phyloP scores from a whole-genome alignment of 2,329 filamentous ascomycete genomes.

The Aspergillus sp. region DNA sequence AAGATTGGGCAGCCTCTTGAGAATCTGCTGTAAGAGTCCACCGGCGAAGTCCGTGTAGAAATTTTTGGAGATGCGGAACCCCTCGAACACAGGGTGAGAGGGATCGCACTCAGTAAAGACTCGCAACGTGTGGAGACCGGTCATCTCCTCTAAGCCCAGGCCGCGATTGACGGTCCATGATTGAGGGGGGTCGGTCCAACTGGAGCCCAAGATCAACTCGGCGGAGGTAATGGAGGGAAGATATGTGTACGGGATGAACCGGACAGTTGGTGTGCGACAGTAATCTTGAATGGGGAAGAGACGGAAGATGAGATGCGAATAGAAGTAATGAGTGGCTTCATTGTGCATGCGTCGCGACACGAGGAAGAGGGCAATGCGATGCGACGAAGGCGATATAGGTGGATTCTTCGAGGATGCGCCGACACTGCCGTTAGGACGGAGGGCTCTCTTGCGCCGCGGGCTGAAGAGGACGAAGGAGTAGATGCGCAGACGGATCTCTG shows the following conservation, averaged over 20 bases:
- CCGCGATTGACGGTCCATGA: slow-evolving; percentile 51
- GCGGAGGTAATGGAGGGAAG: slow-evolving; percentile 50
- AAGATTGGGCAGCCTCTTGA: slow-evolving; percentile 49
- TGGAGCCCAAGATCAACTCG: slow-evolving; percentile 57
- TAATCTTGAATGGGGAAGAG: slow-evolving; percentile 53
- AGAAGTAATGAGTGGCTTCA: slow-evolving; percentile 52
- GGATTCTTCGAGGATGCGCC: slow-evolving; percentile 37
- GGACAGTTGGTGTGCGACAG: slow-evolving; percentile 42
- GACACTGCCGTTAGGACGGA: slow-evolving; percentile 29
- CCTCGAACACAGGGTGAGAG: slow-evolving; percentile 52
- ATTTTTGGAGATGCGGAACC: slow-evolving; percentile 54
- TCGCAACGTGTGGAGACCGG: slow-evolving; percentile 47
- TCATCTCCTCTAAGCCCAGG: slow-evolving; percentile 51
- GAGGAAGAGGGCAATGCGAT: slow-evolving; percentile 40
- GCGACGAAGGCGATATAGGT: slow-evolving; percentile 28
- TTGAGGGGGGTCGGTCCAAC: slow-evolving; percentile 56
- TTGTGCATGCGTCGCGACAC: slow-evolving; percentile 45
- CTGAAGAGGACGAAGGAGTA: slow-evolving; percentile 46
- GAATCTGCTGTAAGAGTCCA: slow-evolving; percentile 47
- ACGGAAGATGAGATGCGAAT: slow-evolving; percentile 52
- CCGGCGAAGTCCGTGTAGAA: slow-evolving; percentile 59
- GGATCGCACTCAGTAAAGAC: slow-evolving; percentile 60
- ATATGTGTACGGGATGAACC: slow-evolving; percentile 51
- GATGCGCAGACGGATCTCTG: slow-evolving; percentile 52
- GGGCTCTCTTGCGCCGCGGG: slow-evolving; percentile 25